Conservation (phyloP, 345 rosid genomes). For the Barbarea vulgaris region DNA sequence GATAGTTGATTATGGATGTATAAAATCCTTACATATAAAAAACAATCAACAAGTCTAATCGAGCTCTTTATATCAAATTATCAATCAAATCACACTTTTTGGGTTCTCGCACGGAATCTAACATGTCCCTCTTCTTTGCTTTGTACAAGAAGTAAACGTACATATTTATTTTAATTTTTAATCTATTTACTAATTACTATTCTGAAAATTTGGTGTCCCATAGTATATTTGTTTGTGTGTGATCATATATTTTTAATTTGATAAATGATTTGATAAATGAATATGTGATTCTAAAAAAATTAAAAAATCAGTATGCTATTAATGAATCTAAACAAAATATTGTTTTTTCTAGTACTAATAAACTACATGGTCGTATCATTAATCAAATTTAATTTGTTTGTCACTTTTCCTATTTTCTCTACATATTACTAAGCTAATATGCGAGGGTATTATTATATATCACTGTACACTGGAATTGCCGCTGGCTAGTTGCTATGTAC, state of each 20-base stretch:
- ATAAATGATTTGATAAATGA: too few relatives aligned
- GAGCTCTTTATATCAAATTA: slow-evolving; percentile 17
- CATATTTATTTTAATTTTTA: not conserved
- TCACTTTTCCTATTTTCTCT: not conserved
- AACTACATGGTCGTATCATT: not conserved
- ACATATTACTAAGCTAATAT: too few relatives aligned
- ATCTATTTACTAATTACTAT: accelerated
- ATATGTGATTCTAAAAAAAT: not conserved
- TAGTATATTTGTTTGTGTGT: not conserved
- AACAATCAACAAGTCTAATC: slow-evolving; percentile 29
- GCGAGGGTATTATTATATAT: too few relatives aligned
- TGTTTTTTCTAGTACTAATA: not conserved
- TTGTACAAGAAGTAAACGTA: not conserved
- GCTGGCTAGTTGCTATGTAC: not conserved
- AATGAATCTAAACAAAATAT: too few relatives aligned
- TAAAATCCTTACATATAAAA: not conserved
- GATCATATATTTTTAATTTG: too few relatives aligned
- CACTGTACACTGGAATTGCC: not conserved
- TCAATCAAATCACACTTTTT: slow-evolving; percentile 29
- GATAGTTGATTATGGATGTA: not conserved
- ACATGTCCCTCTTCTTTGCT: slow-evolving; percentile 16
- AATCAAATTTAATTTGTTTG: not conserved
- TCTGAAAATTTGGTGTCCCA: not conserved
- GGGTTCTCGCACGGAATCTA: slow-evolving; percentile 29
- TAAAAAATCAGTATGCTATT: not conserved